Evolutionary conservation across 1,284 basidiomycete species (phyloP).

Genomic region (Sphaerobolus stellatus): DNA sequence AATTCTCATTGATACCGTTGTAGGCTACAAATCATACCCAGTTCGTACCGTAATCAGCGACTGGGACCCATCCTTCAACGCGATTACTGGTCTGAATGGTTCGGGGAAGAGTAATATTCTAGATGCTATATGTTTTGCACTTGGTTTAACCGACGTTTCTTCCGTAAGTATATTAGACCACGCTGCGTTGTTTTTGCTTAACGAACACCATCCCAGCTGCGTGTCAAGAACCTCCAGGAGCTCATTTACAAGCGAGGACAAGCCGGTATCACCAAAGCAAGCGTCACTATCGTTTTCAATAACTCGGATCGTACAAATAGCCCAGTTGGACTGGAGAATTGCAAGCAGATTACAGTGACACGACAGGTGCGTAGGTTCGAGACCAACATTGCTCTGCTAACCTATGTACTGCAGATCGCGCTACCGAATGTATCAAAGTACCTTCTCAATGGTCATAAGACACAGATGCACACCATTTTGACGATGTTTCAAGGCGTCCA

Average conservation of each 20-base stretch:
- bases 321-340: constrained; percentile 83
- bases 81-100: constrained; percentile 94
- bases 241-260: constrained; percentile 98
- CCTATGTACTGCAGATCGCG: constrained; percentile 68
- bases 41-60: constrained; percentile 92
- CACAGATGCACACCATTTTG: constrained; percentile 86
- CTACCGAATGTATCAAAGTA: constrained; percentile 97
- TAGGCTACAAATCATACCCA: constrained; percentile 96
- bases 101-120: constrained; percentile 97
- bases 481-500: constrained; percentile 96
- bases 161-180: constrained; percentile 48
- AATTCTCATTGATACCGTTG: not conserved
- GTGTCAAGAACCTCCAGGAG: constrained; percentile 95
- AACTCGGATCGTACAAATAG: constrained; percentile 91
- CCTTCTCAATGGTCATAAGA: constrained; percentile 95
- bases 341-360: constrained; percentile 92
- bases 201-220: constrained; percentile 61
- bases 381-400: constrained; percentile 16
- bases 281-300: constrained; percentile 98
- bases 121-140: constrained; percentile 95
- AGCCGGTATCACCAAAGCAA: constrained; percentile 95
- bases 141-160: constrained; percentile 94
- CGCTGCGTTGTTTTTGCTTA: constrained; percentile 1
- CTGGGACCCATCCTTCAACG: constrained; percentile 96
- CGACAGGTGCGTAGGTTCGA: constrained; percentile 68